A percentile compares a stretch with the other conserved stretches of the same genome.
These are phyloP conservation scores for Ascochyta lentis DNA, from an alignment of 2,329 filamentous ascomycete species.

Conservation along the genomic window DNA sequence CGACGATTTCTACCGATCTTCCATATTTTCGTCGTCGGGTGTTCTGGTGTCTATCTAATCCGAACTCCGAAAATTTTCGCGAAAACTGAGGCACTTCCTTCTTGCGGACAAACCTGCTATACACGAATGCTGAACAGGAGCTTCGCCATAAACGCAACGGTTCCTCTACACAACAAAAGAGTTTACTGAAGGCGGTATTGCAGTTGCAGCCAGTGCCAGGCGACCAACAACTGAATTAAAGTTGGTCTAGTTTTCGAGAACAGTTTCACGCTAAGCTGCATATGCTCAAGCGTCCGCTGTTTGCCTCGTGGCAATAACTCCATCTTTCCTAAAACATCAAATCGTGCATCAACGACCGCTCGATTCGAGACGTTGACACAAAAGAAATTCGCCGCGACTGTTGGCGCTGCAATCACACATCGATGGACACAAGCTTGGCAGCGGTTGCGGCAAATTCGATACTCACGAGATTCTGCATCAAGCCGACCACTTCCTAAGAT, in stretches of 20 bases:
- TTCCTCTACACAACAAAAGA: background rate
- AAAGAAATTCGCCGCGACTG: slow-evolving; percentile 1
- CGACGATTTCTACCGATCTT: background rate
- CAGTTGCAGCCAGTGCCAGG: background rate
- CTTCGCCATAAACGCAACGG: background rate
- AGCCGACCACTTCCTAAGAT: no score
- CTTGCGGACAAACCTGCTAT: background rate
- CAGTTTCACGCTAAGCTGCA: slow-evolving; percentile 7
- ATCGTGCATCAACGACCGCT: slow-evolving; percentile 1
- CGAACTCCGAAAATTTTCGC: no score
- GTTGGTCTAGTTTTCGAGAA: background rate
- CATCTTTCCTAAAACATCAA: background rate
- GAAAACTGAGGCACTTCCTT: no score
- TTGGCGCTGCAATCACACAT: background rate
- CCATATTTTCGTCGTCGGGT: background rate
- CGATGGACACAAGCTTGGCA: no score
- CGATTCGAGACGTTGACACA: slow-evolving; percentile 3
- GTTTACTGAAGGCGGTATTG: background rate
- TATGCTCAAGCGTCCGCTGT: slow-evolving; percentile 1
- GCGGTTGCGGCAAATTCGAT: no score
- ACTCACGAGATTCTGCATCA: background rate
- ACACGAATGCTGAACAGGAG: background rate
- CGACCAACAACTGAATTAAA: background rate
- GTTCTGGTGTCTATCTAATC: no score
- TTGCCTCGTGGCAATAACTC: slow-evolving; percentile 3